Conservation (phyloP, 306 rosid genomes). For the Canavalia ensiformis region DNA sequence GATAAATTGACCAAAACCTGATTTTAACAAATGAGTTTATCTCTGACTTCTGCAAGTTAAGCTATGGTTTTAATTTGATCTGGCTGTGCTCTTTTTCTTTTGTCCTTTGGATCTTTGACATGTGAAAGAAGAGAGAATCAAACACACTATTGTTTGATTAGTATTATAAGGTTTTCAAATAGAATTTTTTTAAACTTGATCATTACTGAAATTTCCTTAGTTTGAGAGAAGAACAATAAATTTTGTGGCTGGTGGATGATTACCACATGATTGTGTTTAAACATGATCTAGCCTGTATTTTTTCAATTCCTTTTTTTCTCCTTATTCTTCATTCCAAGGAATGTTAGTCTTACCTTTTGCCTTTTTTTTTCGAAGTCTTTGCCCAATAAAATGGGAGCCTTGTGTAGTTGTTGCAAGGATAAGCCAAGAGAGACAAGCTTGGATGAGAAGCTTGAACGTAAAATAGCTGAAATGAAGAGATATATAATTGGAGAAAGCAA, state of each 20-base stretch:
- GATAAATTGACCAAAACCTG: background rate
- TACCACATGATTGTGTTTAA: background rate
- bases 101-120: background rate
- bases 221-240: background rate
- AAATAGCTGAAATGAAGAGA: slow-evolving; percentile 72
- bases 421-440: slow-evolving; percentile 65
- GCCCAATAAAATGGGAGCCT: slow-evolving; percentile 64
- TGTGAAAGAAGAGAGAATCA: background rate
- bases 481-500: slow-evolving; percentile 52
- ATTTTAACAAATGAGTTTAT: background rate
- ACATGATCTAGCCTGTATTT: slow-evolving; percentile 15
- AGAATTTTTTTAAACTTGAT: background rate
- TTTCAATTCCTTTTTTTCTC: slow-evolving; percentile 29
- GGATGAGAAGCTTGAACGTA: slow-evolving; percentile 74
- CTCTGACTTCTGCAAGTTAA: slow-evolving; percentile 5
- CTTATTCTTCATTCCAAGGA: slow-evolving; percentile 55
- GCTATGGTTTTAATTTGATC: background rate
- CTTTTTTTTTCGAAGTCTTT: slow-evolving; percentile 53
- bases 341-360: slow-evolving; percentile 47
- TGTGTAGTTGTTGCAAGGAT: background rate
- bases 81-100: background rate
- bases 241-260: background rate
- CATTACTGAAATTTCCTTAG: background rate
- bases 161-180: background rate
- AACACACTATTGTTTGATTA: background rate